Conservation (phyloP, 2,329 filamentous ascomycete genomes). For the Fusarium lateritium region DNA sequence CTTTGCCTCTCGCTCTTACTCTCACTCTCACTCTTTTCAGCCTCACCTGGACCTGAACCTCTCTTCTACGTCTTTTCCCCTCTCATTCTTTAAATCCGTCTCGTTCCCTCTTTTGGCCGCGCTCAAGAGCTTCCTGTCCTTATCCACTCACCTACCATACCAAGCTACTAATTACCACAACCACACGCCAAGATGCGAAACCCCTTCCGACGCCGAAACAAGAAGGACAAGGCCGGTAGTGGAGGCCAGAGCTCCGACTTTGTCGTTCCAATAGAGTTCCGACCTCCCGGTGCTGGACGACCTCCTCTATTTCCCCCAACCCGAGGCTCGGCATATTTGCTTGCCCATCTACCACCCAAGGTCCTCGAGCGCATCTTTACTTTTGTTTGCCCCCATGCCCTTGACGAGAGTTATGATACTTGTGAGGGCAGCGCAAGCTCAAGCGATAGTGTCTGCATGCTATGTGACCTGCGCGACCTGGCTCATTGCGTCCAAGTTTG, state of each 20-base stretch:
- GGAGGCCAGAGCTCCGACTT: constrained; percentile 43
- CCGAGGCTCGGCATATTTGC: constrained; percentile 58
- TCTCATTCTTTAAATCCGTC: constrained; percentile 12
- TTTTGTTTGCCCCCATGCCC: constrained; percentile 85
- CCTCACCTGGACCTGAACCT: constrained; percentile 12
- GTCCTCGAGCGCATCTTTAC: constrained; percentile 84
- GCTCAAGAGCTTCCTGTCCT: constrained; percentile 10
- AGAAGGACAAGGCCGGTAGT: constrained; percentile 53
- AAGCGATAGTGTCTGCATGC: constrained; percentile 86
- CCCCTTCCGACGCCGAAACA: constrained; percentile 57
- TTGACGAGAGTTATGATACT: constrained; percentile 83
- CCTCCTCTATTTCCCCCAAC: constrained; percentile 56
- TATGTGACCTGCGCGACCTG: constrained; percentile 92
- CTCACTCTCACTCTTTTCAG: constrained; percentile 22
- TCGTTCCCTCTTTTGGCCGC: constrained; percentile 7
- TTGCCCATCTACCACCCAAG: constrained; percentile 73
- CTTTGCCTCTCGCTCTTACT: too few relatives aligned
- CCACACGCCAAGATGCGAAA: constrained; percentile 53
- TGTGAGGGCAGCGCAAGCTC: constrained; percentile 80
- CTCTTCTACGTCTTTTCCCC: constrained; percentile 10
- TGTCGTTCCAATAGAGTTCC: constrained; percentile 50
- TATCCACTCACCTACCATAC: constrained; percentile 14
- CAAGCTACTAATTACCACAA: constrained; percentile 7
- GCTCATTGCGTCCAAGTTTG: constrained; percentile 83
- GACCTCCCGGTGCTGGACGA: constrained; percentile 46